phyloP scores from a whole-genome alignment of 2,329 filamentous ascomycete genomes.

The Thermomyces lanuginosus region DNA sequence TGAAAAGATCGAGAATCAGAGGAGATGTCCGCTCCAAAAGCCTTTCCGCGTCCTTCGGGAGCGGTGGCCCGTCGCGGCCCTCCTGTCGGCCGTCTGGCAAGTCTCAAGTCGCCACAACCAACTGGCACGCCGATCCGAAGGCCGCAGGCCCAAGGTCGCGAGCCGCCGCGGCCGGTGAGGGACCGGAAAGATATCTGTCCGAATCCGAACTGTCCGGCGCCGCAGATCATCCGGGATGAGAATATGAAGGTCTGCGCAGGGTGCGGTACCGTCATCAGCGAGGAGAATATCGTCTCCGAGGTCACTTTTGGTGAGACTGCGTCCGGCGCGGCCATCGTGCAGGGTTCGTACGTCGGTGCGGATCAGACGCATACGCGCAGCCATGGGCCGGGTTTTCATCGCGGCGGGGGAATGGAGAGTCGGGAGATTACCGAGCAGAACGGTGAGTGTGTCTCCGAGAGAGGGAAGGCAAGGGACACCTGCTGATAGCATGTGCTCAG shows the following conservation, averaged over 20 bases:
- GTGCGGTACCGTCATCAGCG: slow-evolving; percentile 71
- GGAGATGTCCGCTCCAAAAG: slow-evolving; percentile 21
- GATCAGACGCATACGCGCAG: slow-evolving; percentile 66
- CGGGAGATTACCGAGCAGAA: slow-evolving; percentile 32
- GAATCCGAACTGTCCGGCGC: slow-evolving; percentile 29
- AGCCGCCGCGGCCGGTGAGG: slow-evolving; percentile 7
- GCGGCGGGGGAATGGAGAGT: slow-evolving; percentile 33
- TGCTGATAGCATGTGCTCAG: slow-evolving; percentile 11
- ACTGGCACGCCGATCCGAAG: slow-evolving; percentile 21
- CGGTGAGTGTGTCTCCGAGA: too few species aligned
- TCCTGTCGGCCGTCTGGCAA: slow-evolving; percentile 24
- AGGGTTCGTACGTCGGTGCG: slow-evolving; percentile 74
- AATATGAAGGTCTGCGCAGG: slow-evolving; percentile 50
- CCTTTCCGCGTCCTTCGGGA: slow-evolving; percentile 17
- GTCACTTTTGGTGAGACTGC: slow-evolving; percentile 80
- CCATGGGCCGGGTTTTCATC: slow-evolving; percentile 32
- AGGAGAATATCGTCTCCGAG: slow-evolving; percentile 82
- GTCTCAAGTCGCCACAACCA: slow-evolving; percentile 21
- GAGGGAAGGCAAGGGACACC: too few species aligned
- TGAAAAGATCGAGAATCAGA: too few species aligned
- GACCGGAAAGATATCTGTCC: slow-evolving; percentile 20
- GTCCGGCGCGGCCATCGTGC: slow-evolving; percentile 71
- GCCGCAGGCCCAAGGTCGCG: slow-evolving; percentile 17
- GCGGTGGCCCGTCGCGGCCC: slow-evolving; percentile 10
- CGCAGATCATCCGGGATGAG: slow-evolving; percentile 31